Percentiles rank a stretch among this genome's conserved stretches.
Conservation (phyloP, 1,284 basidiomycete genomes). For the Cryptococcus neoformans region DNA sequence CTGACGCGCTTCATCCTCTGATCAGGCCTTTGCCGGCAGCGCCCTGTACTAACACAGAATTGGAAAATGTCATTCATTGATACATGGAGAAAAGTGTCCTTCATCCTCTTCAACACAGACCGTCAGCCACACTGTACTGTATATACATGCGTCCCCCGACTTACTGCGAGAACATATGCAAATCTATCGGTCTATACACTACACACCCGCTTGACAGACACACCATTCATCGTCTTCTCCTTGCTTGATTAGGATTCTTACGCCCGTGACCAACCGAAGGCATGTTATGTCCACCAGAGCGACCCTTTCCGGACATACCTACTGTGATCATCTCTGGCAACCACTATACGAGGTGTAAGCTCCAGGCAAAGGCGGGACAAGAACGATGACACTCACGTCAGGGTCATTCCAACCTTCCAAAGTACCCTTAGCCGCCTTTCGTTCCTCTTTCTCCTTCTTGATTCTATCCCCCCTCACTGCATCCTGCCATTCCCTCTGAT, state of each 20-base stretch:
- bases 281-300: conserved; percentile 61
- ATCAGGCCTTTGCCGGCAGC: too few relatives aligned
- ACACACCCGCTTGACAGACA: too few relatives aligned
- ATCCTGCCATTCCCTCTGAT: conserved; percentile 79
- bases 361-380: background rate
- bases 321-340: conserved; percentile 77
- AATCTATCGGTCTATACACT: too few relatives aligned
- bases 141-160: too few relatives aligned
- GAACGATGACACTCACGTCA: conserved; percentile 54
- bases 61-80: too few relatives aligned
- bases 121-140: too few relatives aligned
- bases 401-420: conserved; percentile 88
- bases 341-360: conserved; percentile 54
- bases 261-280: conserved; percentile 78
- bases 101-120: too few relatives aligned
- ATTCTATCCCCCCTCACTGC: conserved; percentile 73
- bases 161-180: too few relatives aligned
- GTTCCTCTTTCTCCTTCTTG: conserved; percentile 72
- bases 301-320: conserved; percentile 69
- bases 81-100: too few relatives aligned
- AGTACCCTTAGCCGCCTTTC: conserved; percentile 60
- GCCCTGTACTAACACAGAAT: too few relatives aligned
- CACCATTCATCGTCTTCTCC: conserved; percentile 20
- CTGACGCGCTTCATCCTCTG: too few relatives aligned
- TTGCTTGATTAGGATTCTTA: conserved; percentile 66